These are phyloP conservation scores for Trypanosomatidae sp. DNA, from an alignment of 208 protist species.

Conservation along the genomic window DNA sequence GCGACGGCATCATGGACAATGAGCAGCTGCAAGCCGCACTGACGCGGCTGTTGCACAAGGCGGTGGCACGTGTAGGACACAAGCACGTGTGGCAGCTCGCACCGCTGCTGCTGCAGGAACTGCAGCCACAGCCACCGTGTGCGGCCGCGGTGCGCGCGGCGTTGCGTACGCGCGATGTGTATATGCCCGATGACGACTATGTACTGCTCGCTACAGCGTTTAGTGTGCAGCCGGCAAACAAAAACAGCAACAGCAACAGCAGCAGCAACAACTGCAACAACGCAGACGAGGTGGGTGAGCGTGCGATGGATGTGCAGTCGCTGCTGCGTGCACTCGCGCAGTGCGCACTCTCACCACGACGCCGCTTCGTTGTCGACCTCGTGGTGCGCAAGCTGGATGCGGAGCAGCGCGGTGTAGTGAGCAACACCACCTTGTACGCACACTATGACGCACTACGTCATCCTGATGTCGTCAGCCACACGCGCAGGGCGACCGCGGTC, in stretches of 20 bases:
- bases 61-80: no score
- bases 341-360: not conserved
- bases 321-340: not conserved
- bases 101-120: no score
- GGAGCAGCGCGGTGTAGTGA: constrained; percentile 2
- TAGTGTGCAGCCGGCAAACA: not conserved
- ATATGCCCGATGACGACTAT: not conserved
- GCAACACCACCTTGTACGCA: no score
- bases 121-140: not conserved
- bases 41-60: no score
- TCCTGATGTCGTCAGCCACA: constrained; percentile 12
- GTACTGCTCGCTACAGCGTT: no score
- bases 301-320: constrained; percentile 3
- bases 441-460: no score
- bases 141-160: not conserved
- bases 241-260: constrained; percentile 6
- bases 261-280: constrained; percentile 30
- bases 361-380: no score
- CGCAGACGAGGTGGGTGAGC: constrained; percentile 14
- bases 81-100: no score
- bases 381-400: not conserved
- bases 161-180: not conserved
- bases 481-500: constrained; percentile 6
- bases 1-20: no score
- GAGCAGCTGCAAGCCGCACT: no score